Evolutionary conservation across 441 rosid genomes (phyloP), one percentile per base, ranked within the genome.

Genomic region (Erodium chrysanthum): DNA sequence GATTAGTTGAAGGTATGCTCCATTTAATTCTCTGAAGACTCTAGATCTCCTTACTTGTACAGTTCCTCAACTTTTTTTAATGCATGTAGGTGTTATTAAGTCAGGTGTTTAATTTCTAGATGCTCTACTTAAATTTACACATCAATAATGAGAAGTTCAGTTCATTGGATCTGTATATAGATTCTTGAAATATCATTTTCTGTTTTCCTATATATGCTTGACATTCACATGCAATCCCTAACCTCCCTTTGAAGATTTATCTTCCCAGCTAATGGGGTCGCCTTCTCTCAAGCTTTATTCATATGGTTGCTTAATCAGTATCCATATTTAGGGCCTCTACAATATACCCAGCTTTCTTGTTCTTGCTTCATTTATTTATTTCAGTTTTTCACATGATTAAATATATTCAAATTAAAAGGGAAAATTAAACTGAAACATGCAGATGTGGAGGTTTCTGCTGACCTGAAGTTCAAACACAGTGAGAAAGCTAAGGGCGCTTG

Each of bases 1-100:
- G 84, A 79, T 76, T 85, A 75, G 80, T 83, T 69, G 93, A 91
- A 89, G 98, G 98, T 94, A 86, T 74, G 33, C 52, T 74, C 29
- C 64, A 35, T 18, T 23, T 31, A 22, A 20, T 54, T 54, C 11
- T 52, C 6, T 21, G 18, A 54, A 54, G 7, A 54, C 23, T 54
- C 25, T 54, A 18, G 60, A 18, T 54, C 60, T 54, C 60, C 1
- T 54, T 54, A 9, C 60, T 54, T 54, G 60, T 54, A 54, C 60
- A 18, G 7, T 54, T 54, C 22, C 60, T 54, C 25, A 54, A 54
- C 25, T 2, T 54, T 54, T 20, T 54, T 10, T 18, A 21, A 21
- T 54, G 12, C 37, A 33, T 33, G 37, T 7, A 6, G 37, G 3
- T 33, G 7, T 33, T 33, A 33, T 33, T 33, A 8, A 33, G 5